Conservation (phyloP, 164 flowering plant genomes). For the Pachysandra terminalis region DNA sequence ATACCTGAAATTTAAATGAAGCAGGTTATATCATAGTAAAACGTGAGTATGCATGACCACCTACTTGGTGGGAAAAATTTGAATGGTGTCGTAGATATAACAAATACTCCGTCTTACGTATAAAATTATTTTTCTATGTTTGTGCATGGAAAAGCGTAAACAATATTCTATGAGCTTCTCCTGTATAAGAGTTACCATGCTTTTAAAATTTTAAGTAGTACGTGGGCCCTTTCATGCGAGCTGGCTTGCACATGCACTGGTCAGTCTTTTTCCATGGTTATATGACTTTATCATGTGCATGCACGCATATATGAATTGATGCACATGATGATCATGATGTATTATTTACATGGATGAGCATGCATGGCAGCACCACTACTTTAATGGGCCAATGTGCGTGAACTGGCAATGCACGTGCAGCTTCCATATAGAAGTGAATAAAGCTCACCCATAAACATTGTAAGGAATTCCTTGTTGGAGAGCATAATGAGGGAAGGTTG, state of each 20-base stretch:
- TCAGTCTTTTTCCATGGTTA: background rate
- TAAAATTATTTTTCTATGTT: too few relatives aligned
- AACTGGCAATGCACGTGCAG: constrained; percentile 37
- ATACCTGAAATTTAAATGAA: constrained; percentile 44
- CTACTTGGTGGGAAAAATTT: too few relatives aligned
- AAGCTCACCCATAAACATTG: constrained; percentile 63
- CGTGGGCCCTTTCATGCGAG: background rate
- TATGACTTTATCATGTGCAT: constrained; percentile 2
- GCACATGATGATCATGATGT: background rate
- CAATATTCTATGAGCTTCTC: too few relatives aligned
- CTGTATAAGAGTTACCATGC: too few relatives aligned
- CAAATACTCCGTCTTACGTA: too few relatives aligned
- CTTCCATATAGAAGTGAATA: background rate
- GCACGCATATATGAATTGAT: background rate
- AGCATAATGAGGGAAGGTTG: constrained; percentile 90
- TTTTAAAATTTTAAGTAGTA: too few relatives aligned
- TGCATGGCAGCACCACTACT: background rate
- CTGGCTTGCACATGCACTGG: constrained; percentile 4
- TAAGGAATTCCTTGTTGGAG: constrained; percentile 86
- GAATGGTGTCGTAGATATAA: too few relatives aligned
- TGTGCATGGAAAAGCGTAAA: too few relatives aligned
- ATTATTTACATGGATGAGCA: background rate
- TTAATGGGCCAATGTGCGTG: constrained; percentile 14
- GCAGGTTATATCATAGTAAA: too few relatives aligned
- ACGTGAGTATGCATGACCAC: too few relatives aligned